Base-by-base conservation (phyloP, 1,284 basidiomycete genomes). In the Rhodotorula sp. region DNA sequence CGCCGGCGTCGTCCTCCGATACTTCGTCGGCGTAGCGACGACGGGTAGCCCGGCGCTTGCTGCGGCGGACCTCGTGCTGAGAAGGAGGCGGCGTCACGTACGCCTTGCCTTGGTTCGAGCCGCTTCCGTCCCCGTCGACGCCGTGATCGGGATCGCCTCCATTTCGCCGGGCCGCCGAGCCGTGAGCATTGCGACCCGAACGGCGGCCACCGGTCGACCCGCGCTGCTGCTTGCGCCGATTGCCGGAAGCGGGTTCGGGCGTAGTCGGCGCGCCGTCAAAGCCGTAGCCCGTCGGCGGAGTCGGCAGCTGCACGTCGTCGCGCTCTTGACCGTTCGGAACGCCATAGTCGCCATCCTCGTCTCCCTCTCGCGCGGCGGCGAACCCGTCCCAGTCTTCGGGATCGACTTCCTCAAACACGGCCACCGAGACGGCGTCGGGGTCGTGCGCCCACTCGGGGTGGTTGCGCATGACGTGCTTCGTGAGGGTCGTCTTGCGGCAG, bases 401-500 rank as follows among this genome's bases (percentile, higher is more conserved):
- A 21, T 64, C 34, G 34, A 34, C 34, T 34, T 34, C 23, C 19
- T 61, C 66, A 23, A 67, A 67, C 7, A n/a, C 56, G 10, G 66
- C 66, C 23, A 21, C 1, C n/a, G 66, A 67, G 48, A 67, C 55
- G 5, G 3, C 14, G 56, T 67, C 66, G 19, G 66, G 66, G 56
- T 38, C 5, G 38, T 67, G 48, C 21, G 61, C 55, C 48, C 52
- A 57, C 48, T 55, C 23, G 23, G 70, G 73, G 67, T 82, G 82
- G 52, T 81, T 77, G n/a, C 80, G 78, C 28, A 78, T 77, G 58
- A 80, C 77, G 70, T 83, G 83, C 72, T 83, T 83, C 52, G 80
- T 81, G 59, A 83, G 78, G 10, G 83, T 83, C 54, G 82, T 83
- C 63, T 83, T 83, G 64, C 83, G 80, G 71, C 80, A 81, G 76